Evolutionary conservation across 306 rosid species (phyloP).

Genomic region (Alnus glutinosa): DNA sequence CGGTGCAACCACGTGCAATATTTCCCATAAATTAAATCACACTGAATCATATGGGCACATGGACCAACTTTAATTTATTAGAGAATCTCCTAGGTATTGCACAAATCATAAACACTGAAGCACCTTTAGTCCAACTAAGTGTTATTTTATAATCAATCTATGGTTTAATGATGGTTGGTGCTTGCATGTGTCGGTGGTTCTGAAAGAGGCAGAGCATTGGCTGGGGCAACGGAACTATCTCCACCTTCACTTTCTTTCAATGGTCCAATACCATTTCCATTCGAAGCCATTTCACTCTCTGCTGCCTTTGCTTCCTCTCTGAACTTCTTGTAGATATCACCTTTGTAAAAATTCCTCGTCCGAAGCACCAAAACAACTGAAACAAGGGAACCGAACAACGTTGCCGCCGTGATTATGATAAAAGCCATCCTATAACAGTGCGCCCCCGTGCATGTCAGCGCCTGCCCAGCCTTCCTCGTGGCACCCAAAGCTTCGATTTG

Average conservation of each 20-base stretch:
- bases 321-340: conserved; percentile 59
- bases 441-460: conserved; percentile 49
- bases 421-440: conserved; percentile 51
- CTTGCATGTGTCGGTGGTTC: too few relatives aligned
- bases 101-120: too few relatives aligned
- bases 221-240: background rate
- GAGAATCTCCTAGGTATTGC: too few relatives aligned
- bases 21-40: too few relatives aligned
- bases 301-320: conserved; percentile 31
- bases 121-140: too few relatives aligned
- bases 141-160: too few relatives aligned
- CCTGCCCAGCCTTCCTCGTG: conserved; percentile 38
- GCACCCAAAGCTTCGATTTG: conserved; percentile 44
- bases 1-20: too few relatives aligned
- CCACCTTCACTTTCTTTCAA: background rate
- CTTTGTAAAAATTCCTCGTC: conserved; percentile 53
- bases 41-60: too few relatives aligned
- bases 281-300: background rate
- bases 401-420: conserved; percentile 48
- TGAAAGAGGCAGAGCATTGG: background rate
- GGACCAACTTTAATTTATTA: too few relatives aligned
- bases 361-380: conserved; percentile 56
- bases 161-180: too few relatives aligned
- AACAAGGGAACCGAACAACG: conserved; percentile 45
- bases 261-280: background rate